A percentile compares a stretch with the other conserved stretches of the same genome.
Conservation (phyloP, 371 early-diverging fungal species). For the Mucor irregularis region DNA sequence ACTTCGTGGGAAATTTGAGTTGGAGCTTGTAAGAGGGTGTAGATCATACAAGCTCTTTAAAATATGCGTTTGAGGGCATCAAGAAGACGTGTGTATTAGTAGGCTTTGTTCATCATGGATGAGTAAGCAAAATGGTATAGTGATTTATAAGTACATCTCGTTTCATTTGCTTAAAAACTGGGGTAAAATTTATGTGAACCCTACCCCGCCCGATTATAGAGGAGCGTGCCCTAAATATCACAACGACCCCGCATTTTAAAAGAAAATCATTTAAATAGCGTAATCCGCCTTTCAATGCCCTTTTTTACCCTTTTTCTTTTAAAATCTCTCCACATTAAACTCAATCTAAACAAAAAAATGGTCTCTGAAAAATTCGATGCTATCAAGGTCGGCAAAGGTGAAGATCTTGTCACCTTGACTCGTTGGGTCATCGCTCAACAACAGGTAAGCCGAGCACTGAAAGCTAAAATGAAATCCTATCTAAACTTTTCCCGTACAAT, state of each 20-base stretch:
- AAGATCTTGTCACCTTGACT: conserved; percentile 93
- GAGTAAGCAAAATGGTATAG: too few relatives aligned
- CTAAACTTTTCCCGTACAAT: too few relatives aligned
- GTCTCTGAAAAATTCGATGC: conserved; percentile 35
- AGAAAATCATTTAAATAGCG: conserved; percentile 8
- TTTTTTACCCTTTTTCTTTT: conserved; percentile 5
- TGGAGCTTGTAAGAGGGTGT: background rate
- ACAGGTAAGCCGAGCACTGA: conserved; percentile 47
- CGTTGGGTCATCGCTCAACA: conserved; percentile 92
- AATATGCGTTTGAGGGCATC: too few relatives aligned
- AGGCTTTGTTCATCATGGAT: too few relatives aligned
- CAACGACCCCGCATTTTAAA: conserved; percentile 15
- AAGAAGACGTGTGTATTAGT: too few relatives aligned
- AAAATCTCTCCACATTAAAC: background rate
- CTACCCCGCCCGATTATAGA: conserved; percentile 18
- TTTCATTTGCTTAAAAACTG: background rate
- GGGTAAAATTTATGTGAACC: background rate
- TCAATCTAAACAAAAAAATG: background rate
- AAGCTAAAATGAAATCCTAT: too few relatives aligned
- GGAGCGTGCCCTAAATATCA: too few relatives aligned
- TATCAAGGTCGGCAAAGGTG: conserved; percentile 55
- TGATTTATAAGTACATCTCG: background rate
- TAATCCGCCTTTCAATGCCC: background rate
- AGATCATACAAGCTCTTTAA: background rate
- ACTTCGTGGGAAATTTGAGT: conserved; percentile 8